Conservation (phyloP, 1,284 basidiomycete species). For the Ceratobasidium sp. region DNA sequence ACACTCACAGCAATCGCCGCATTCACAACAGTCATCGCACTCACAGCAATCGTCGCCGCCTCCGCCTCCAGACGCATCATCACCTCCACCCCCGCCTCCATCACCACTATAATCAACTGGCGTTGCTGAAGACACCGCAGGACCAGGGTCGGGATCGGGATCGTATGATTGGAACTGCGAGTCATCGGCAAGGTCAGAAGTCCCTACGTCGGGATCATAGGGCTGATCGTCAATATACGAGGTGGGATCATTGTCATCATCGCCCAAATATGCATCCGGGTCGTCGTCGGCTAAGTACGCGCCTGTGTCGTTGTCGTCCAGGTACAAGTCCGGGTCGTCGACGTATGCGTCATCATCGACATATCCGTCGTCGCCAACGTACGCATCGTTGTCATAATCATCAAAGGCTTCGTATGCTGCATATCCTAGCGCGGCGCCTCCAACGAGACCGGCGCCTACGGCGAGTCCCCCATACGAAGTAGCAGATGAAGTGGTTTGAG, state of each 20-base stretch:
- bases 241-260: neutral
- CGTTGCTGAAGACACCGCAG: neutral
- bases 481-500: neutral
- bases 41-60: slow-evolving; percentile 8
- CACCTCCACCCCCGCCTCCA: neutral
- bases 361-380: neutral
- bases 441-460: slow-evolving; percentile 1
- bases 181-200: neutral
- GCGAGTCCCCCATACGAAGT: slow-evolving; percentile 1
- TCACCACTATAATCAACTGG: too few relatives aligned
- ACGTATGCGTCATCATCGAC: neutral
- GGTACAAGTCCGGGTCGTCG: neutral
- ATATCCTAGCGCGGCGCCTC: neutral
- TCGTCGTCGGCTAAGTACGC: neutral
- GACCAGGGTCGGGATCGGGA: neutral
- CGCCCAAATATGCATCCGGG: too few relatives aligned
- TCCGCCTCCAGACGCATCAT: neutral
- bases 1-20: neutral
- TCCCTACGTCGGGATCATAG: neutral
- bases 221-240: neutral
- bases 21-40: slow-evolving; percentile 4
- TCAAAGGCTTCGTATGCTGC: neutral
- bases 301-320: neutral
- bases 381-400: neutral
- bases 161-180: too few relatives aligned